A percentile compares a stretch with the other conserved stretches of the same genome.
Conservation (phyloP, 768 basidiomycete genomes). For the Pleurotus tuoliensis region DNA sequence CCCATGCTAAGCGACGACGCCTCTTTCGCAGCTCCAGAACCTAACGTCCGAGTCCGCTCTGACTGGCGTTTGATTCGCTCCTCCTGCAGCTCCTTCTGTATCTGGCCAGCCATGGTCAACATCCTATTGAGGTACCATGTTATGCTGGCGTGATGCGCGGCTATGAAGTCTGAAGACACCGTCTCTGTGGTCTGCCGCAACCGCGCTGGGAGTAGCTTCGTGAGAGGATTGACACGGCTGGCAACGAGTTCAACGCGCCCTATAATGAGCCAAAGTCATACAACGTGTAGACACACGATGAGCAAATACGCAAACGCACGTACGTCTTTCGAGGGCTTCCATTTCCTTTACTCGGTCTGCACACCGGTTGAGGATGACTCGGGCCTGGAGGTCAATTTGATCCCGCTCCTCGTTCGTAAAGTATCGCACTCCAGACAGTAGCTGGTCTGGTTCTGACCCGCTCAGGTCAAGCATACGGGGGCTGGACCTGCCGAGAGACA, state of each 20-base stretch:
- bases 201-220: slow-evolving; percentile 68
- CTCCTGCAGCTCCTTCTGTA: slow-evolving; percentile 88
- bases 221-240: slow-evolving; percentile 59
- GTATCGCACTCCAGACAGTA: slow-evolving; percentile 63
- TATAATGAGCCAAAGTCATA: slow-evolving; percentile 23
- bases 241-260: slow-evolving; percentile 67
- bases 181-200: slow-evolving; percentile 55
- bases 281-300: slow-evolving; percentile 13
- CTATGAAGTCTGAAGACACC: slow-evolving; percentile 63
- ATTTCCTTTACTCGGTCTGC: slow-evolving; percentile 84
- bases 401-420: slow-evolving; percentile 91
- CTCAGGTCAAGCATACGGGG: slow-evolving; percentile 54
- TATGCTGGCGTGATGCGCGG: slow-evolving; percentile 91
- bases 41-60: slow-evolving; percentile 80
- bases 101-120: slow-evolving; percentile 74
- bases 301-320: slow-evolving; percentile 8
- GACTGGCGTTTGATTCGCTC: slow-evolving; percentile 86
- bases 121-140: slow-evolving; percentile 87
- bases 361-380: slow-evolving; percentile 80
- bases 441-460: slow-evolving; percentile 35
- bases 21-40: slow-evolving; percentile 72
- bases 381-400: slow-evolving; percentile 91
- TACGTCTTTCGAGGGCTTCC: slow-evolving; percentile 88
- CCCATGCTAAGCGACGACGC: slow-evolving; percentile 17
- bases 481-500: slow-evolving; percentile 49